Conservation (phyloP, 192 early-diverging fungal species). For the Podila epicladia region DNA sequence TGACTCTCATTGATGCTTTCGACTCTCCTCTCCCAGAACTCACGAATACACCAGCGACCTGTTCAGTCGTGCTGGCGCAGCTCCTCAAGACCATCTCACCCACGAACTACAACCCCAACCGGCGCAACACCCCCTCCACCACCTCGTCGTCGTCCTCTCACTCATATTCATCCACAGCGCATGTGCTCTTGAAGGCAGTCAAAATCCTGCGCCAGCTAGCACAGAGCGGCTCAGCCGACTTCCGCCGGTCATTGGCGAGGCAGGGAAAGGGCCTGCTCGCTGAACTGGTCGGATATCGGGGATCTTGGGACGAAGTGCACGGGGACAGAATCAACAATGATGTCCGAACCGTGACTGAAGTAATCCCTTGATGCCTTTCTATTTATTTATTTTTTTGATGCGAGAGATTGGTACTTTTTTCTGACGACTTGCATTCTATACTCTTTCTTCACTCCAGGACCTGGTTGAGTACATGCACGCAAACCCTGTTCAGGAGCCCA, state of each 20-base stretch:
- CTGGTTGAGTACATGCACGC: slow-evolving; percentile 47
- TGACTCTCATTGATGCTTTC: background rate
- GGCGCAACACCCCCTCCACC: background rate
- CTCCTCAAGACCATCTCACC: slow-evolving; percentile 36
- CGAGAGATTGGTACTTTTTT: too few relatives aligned
- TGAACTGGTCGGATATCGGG: slow-evolving; percentile 30
- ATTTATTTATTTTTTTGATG: background rate
- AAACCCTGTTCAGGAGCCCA: slow-evolving; percentile 33
- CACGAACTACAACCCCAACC: background rate
- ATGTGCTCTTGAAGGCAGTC: slow-evolving; percentile 41
- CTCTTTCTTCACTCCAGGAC: slow-evolving; percentile 7
- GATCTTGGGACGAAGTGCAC: slow-evolving; percentile 44
- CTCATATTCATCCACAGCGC: slow-evolving; percentile 19
- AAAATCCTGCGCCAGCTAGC: slow-evolving; percentile 46
- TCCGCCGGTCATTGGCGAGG: slow-evolving; percentile 17
- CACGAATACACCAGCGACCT: slow-evolving; percentile 31
- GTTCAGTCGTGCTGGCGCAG: slow-evolving; percentile 15
- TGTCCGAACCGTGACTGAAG: slow-evolving; percentile 31
- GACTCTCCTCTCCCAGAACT: slow-evolving; percentile 6
- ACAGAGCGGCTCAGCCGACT: slow-evolving; percentile 39
- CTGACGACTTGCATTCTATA: background rate
- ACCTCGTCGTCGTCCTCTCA: slow-evolving; percentile 6
- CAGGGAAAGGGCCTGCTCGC: slow-evolving; percentile 15
- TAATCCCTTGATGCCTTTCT: background rate
- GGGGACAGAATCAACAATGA: slow-evolving; percentile 39